phyloP scores from a whole-genome alignment of 345 rosid genomes.

The Citrus unshiu region DNA sequence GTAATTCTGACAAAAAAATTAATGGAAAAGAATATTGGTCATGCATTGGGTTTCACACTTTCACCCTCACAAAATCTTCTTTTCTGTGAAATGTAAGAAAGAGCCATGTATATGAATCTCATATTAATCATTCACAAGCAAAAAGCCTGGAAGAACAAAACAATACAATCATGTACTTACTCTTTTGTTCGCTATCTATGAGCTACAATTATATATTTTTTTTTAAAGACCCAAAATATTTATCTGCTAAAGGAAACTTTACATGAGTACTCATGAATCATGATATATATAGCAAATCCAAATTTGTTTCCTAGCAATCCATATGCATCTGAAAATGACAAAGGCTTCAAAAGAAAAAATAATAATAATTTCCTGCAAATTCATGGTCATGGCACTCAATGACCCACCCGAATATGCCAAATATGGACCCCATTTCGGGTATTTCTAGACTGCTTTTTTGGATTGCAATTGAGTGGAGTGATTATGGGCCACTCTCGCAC shows the following conservation, averaged over 20 bases:
- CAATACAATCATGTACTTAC: neutral
- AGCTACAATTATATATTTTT: too few relatives aligned
- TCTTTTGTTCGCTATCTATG: neutral
- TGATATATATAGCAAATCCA: neutral
- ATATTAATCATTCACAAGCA: neutral
- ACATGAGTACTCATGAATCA: neutral
- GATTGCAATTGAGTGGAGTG: neutral
- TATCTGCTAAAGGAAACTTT: neutral
- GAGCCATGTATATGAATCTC: neutral
- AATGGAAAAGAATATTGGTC: neutral
- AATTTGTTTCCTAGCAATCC: neutral
- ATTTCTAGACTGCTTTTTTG: neutral
- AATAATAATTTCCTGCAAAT: too few relatives aligned
- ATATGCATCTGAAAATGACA: neutral
- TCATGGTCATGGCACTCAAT: neutral
- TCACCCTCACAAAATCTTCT: neutral
- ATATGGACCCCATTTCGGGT: slow-evolving; percentile 15
- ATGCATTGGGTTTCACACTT: neutral
- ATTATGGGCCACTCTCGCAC: slow-evolving; percentile 14
- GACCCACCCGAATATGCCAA: slow-evolving; percentile 1
- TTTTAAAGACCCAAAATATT: neutral
- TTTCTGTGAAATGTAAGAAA: neutral
- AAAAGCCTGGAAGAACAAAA: slow-evolving; percentile 10
- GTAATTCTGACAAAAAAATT: neutral
- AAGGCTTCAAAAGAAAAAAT: neutral